Percentiles rank a stretch among this genome's conserved stretches.
Evolutionary conservation across 1,284 basidiomycete genomes (phyloP).

Genomic region (Trichosporon sp.): DNA sequence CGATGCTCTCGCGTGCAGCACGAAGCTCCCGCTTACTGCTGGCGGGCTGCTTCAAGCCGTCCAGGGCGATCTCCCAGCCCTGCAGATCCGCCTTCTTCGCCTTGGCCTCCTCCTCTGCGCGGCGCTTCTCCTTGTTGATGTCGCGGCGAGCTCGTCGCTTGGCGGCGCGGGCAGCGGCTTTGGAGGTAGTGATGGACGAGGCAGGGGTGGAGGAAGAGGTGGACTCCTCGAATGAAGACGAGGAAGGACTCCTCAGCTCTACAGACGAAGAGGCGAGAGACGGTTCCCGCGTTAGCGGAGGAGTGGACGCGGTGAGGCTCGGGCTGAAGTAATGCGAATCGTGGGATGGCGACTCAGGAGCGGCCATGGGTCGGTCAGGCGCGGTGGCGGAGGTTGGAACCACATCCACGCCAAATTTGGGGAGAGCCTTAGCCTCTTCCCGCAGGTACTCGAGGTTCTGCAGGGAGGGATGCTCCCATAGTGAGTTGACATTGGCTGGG

Average conservation of each 20-base stretch:
- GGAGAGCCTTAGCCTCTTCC: not conserved
- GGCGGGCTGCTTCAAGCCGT: not conserved
- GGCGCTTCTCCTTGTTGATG: constrained; percentile 6
- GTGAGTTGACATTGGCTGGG: not conserved
- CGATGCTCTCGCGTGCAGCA: not conserved
- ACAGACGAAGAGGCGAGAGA: not conserved
- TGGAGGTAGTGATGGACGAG: not conserved
- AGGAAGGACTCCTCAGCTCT: not conserved
- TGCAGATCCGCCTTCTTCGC: not conserved
- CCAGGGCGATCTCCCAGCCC: constrained; percentile 13
- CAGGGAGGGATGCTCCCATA: not conserved
- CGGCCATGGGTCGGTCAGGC: not conserved
- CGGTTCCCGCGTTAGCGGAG: not conserved
- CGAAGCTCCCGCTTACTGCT: not conserved
- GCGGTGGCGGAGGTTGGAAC: not conserved
- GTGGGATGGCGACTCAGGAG: not conserved
- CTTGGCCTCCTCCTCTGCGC: not conserved
- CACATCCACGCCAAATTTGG: not conserved
- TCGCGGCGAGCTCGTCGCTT: constrained; percentile 9
- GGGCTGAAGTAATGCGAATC: not conserved
- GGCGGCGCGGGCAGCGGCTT: not conserved
- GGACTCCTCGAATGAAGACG: not conserved
- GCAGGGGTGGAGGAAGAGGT: not conserved
- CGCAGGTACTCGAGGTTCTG: not conserved
- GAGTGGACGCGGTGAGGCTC: not conserved